Base-by-base conservation (phyloP, 2,329 filamentous ascomycete genomes). In the Boeremia exigua region DNA sequence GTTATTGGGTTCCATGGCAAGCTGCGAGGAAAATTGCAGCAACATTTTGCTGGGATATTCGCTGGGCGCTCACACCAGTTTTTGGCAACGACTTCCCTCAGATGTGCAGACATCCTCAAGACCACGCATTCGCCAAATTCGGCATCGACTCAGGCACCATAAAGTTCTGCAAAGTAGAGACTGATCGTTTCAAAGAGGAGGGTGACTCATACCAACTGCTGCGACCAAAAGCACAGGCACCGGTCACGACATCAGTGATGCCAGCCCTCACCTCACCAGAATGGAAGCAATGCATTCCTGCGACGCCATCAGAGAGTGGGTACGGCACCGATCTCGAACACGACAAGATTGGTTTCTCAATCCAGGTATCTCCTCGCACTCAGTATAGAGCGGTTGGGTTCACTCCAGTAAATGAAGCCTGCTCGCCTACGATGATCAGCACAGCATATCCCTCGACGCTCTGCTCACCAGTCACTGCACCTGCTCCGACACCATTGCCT, bases 1-100 rank as follows among this genome's bases (percentile, higher is more conserved):
- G 95, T 30, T 99, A 98, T 76, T 99, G 95, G 95, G 92, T 98
- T 85, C 94, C 94, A 2, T 98, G 88, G 68, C 79, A 86, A 34
- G 96, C 92, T 63, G 95, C 95, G 42, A 89, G 85, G 75, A 92
- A 92, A 10, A 81, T 99, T 47, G 96, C 93, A 68, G 85, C 91
- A 4, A 97, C 91, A 0, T 98, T 98, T 74, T 98, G 94, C 78
- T 87, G 88, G 73, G 80, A 84, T 32, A 96, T 99, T 59, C 88
- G 94, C 12, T 88, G 88, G 54, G 93, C 90, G 0, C 79, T 99
- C 50, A 95, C 95, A 8, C 95, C 95, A 5, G 82, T 99, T 56
- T 99, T 99, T 73, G 95, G 95, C 0, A 84, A 87, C 11, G 83
- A 86, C 36, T 99, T 99, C 72, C 88, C 91, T 2, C 80, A 81